Evolutionary conservation across 2,329 filamentous ascomycete genomes (phyloP), one percentile per base, ranked within the genome.

Genomic region (Aspergillus proliferans): DNA sequence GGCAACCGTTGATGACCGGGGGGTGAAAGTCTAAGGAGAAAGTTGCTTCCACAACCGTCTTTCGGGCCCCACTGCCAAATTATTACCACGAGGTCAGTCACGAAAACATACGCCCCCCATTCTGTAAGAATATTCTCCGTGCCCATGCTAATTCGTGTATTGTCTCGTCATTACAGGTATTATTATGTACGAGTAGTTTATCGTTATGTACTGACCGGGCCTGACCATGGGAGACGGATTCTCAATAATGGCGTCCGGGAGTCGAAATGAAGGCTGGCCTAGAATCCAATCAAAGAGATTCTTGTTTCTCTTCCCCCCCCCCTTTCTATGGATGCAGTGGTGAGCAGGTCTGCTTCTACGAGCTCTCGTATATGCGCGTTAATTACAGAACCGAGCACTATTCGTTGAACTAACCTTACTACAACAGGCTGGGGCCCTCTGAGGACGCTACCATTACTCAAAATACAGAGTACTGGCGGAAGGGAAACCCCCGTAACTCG

Each of bases 401-500:
- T 38, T n/a, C 18, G 9, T 38, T 18, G n/a, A 38, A 38, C 34
- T 38, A 18, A 38, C n/a, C 34, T 38, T 19, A 15, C n/a, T 38
- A 38, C 18, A n/a, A 15, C 34, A 38, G 34, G 34, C n/a, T n/a
- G 34, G 34, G 6, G 34, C 33, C 12, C 22, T 22, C 22, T 4
- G 10, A 34, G 36, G 15, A 18, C 15, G 15, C 38, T 6, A 12
- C 18, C 38, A 40, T 40, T 40, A 40, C 38, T 40, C 38, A 19
- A 19, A 19, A 19, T 21, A 12, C 18, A 19, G 10, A 19, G 10
- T 21, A 12, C 18, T 45, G 46, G 21, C 36, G 34, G 40, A 28
- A 45, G 22, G 33, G 40, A 46, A 30, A 45, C 47, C 53, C 50
- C 52, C 49, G 53, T 58, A 50, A 48, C 54, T 51, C 50, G 54